A percentile compares a stretch with the other conserved stretches of the same genome.
These are phyloP conservation scores for rapeseed (Brassica napus) DNA, from an alignment of 345 rosid genomes.

Conservation along the genomic window DNA sequence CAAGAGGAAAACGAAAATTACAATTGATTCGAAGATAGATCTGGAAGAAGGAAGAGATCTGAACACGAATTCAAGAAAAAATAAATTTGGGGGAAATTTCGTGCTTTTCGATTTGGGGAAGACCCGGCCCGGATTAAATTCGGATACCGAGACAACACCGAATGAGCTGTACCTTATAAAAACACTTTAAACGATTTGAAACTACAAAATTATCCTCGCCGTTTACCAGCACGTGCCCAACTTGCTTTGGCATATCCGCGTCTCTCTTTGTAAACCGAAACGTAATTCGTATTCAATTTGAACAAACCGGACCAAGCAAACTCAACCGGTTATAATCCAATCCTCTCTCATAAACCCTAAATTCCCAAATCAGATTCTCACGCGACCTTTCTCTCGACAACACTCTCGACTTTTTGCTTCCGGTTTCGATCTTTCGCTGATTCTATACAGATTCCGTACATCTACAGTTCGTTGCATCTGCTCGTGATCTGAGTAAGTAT, in stretches of 20 bases:
- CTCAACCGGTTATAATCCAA: slow-evolving; percentile 15
- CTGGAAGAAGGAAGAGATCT: slow-evolving; percentile 32
- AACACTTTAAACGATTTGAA: neutral
- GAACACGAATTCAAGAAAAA: slow-evolving; percentile 10
- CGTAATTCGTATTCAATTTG: neutral
- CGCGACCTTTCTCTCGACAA: slow-evolving; percentile 26
- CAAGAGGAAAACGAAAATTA: slow-evolving; percentile 27
- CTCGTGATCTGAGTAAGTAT: slow-evolving; percentile 23
- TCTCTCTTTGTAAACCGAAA: slow-evolving; percentile 22
- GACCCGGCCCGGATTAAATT: slow-evolving; percentile 44
- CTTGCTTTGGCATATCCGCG: slow-evolving; percentile 35
- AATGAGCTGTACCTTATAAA: slow-evolving; percentile 37
- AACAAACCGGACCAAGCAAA: slow-evolving; percentile 20
- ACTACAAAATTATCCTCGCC: slow-evolving; percentile 25
- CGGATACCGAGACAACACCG: slow-evolving; percentile 43
- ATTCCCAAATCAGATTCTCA: slow-evolving; percentile 27
- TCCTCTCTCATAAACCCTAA: slow-evolving; percentile 26
- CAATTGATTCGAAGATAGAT: slow-evolving; percentile 32
- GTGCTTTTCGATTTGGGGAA: slow-evolving; percentile 39
- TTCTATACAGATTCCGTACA: neutral
- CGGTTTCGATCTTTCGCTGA: neutral
- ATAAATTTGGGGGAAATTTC: slow-evolving; percentile 26
- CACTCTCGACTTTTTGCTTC: slow-evolving; percentile 7
- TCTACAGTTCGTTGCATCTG: neutral
- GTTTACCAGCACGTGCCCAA: slow-evolving; percentile 35